Percentiles rank a stretch among this genome's conserved stretches.
phyloP scores from a whole-genome alignment of 768 basidiomycete species.

The Royoungia palumana region DNA sequence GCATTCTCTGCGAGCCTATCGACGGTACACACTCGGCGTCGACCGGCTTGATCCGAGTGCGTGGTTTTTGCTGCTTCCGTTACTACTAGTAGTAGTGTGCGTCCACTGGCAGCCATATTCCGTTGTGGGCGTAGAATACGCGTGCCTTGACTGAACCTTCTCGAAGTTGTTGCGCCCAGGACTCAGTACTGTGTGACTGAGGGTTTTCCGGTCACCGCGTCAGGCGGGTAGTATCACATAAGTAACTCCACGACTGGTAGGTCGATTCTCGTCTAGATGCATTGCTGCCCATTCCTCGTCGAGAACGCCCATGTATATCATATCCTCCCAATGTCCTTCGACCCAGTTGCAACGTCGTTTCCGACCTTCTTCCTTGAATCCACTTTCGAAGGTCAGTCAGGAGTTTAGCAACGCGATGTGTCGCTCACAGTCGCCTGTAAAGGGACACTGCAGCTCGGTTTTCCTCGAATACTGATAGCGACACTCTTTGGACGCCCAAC shows the following conservation, averaged over 20 bases:
- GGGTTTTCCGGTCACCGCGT: no score
- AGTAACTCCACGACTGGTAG: background rate
- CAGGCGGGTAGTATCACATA: background rate
- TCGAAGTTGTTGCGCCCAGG: no score
- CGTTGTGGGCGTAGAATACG: no score
- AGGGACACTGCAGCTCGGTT: constrained; percentile 17
- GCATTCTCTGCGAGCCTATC: no score
- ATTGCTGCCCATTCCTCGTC: constrained; percentile 30
- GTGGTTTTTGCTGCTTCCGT: no score
- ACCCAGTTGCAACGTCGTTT: constrained; percentile 30
- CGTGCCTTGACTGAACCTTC: no score
- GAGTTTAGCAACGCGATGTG: no score
- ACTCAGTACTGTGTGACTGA: no score
- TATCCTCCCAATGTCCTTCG: constrained; percentile 32
- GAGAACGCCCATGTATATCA: constrained; percentile 30
- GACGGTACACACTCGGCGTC: no score
- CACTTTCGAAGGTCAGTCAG: constrained; percentile 14
- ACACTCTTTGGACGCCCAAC: constrained; percentile 27
- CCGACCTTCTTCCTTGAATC: constrained; percentile 32
- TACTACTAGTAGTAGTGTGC: no score
- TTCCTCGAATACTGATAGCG: constrained; percentile 12
- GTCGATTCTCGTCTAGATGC: background rate
- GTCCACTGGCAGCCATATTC: no score
- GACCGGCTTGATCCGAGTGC: no score
- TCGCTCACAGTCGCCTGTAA: constrained; percentile 29